These are phyloP conservation scores for Saturnispora diversa DNA, from an alignment of 805 yeast species.

Conservation along the genomic window DNA sequence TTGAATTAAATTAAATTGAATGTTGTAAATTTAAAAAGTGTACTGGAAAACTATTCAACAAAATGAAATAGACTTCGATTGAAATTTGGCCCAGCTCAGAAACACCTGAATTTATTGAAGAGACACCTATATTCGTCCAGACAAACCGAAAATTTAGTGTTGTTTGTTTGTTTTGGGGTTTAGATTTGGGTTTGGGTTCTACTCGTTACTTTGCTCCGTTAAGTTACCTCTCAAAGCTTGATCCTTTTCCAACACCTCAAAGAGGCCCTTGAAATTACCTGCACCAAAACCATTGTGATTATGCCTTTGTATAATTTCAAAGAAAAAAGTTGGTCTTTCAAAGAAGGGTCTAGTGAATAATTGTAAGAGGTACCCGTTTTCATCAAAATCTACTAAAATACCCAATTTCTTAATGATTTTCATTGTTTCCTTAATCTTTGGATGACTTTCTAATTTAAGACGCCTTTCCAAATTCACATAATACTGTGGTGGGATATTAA, in stretches of 20 bases:
- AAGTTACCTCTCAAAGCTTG: constrained; percentile 65
- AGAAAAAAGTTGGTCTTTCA: constrained; percentile 74
- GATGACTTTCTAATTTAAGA: constrained; percentile 33
- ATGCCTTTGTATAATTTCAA: constrained; percentile 73
- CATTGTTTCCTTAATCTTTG: constrained; percentile 44
- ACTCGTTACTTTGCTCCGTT: constrained; percentile 16
- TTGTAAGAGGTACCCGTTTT: constrained; percentile 68
- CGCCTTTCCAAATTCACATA: constrained; percentile 43
- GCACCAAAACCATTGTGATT: constrained; percentile 85
- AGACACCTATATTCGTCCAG: too few species aligned
- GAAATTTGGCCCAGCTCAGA: too few species aligned
- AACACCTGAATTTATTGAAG: too few species aligned
- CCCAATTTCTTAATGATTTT: constrained; percentile 41
- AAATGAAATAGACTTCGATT: too few species aligned
- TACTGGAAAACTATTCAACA: too few species aligned
- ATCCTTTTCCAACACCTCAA: constrained; percentile 73
- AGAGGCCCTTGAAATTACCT: constrained; percentile 77
- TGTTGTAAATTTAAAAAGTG: too few species aligned
- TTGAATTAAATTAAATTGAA: too few species aligned
- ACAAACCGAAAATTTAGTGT: too few species aligned
- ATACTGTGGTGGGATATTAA: constrained; percentile 49
- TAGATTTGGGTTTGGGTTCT: background rate
- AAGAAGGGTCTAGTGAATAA: constrained; percentile 69
- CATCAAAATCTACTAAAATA: constrained; percentile 71
- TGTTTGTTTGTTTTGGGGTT: too few species aligned